These are phyloP conservation scores for Tricholoma furcatifolium DNA, from an alignment of 768 basidiomycete genomes.

Conservation along the genomic window DNA sequence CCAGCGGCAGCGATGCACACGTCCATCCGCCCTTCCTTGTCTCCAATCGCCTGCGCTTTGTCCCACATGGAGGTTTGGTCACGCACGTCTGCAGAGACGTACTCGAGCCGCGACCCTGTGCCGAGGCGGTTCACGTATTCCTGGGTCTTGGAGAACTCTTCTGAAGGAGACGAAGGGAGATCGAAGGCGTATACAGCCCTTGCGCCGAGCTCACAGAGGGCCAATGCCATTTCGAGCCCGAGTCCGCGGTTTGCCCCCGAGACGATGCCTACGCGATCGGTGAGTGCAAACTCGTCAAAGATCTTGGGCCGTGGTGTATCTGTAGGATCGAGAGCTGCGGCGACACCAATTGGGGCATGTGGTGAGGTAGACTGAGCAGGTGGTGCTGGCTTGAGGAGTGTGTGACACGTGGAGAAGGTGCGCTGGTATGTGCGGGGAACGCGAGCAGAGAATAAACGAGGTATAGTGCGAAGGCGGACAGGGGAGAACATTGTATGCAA, in stretches of 20 bases:
- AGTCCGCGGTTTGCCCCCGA: constrained; percentile 69
- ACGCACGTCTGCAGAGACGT: constrained; percentile 63
- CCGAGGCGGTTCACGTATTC: constrained; percentile 50
- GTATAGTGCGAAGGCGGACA: not conserved
- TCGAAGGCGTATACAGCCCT: constrained; percentile 70
- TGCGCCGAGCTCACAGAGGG: constrained; percentile 71
- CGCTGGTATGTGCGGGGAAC: not conserved
- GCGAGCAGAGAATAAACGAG: not conserved
- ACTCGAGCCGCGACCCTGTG: constrained; percentile 48
- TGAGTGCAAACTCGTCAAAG: constrained; percentile 57
- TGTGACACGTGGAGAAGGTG: not conserved
- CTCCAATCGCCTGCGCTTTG: constrained; percentile 55
- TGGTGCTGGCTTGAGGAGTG: not conserved
- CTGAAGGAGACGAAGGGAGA: constrained; percentile 51
- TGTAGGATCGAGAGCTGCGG: constrained; percentile 33
- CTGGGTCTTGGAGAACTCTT: constrained; percentile 53
- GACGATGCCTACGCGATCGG: constrained; percentile 57
- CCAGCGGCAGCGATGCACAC: constrained; percentile 80
- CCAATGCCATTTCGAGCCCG: constrained; percentile 82
- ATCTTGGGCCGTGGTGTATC: constrained; percentile 46
- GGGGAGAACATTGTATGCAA: not conserved
- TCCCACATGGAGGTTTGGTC: constrained; percentile 62
- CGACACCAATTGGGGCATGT: constrained; percentile 60
- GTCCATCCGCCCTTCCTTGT: constrained; percentile 70
- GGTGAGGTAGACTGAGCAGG: constrained; percentile 43